These are phyloP conservation scores for Raddia distichophylla DNA, from an alignment of 176 grass and related monocot species.

Conservation along the genomic window DNA sequence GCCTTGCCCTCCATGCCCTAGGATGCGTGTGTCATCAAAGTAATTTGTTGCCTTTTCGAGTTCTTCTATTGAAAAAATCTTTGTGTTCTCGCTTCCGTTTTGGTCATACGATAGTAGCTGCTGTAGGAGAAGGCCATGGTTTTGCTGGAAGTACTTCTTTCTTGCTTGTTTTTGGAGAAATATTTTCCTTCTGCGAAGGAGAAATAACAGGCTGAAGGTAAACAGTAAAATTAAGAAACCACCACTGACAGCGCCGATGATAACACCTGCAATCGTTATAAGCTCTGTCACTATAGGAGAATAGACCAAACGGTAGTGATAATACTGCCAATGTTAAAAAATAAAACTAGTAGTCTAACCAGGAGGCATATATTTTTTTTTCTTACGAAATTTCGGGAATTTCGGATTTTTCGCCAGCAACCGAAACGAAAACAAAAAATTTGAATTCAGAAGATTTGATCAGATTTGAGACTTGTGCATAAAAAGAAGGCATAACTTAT, in stretches of 20 bases:
- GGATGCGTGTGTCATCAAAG: not conserved
- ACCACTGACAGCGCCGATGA: not conserved
- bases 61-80: not conserved
- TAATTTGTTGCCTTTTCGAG: not conserved
- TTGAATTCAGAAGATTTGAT: no score
- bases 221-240: not conserved
- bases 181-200: not conserved
- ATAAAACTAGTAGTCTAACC: no score
- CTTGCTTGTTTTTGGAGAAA: not conserved
- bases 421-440: no score
- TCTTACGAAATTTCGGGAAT: no score
- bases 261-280: not conserved
- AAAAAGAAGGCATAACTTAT: no score
- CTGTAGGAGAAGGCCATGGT: not conserved
- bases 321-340: no score
- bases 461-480: no score
- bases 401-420: no score
- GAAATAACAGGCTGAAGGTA: not conserved
- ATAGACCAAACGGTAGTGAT: no score
- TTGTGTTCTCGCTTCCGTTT: not conserved
- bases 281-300: not conserved
- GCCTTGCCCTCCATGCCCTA: not conserved
- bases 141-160: not conserved
- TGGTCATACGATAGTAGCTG: not conserved
- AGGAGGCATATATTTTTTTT: no score